Conservation (phyloP, 1,284 basidiomycete species). For the Ceratobasidium sp. region DNA sequence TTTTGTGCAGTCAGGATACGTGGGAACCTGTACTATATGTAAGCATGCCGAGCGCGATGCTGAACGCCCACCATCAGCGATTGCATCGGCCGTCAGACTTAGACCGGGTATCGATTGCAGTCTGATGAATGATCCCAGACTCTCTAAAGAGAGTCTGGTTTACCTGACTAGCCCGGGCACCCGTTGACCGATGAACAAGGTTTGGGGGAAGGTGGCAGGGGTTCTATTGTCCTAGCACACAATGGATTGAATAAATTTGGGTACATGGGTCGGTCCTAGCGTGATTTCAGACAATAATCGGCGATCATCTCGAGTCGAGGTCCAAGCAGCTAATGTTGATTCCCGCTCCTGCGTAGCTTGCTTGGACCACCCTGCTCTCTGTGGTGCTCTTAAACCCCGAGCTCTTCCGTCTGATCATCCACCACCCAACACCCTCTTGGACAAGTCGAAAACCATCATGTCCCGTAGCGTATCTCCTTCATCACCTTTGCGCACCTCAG, state of each 20-base stretch:
- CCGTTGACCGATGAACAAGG: too few species aligned
- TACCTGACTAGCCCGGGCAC: not conserved
- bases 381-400: conserved; percentile 8
- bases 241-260: too few species aligned
- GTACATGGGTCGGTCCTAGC: too few species aligned
- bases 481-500: conserved; percentile 7
- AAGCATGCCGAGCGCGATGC: too few species aligned
- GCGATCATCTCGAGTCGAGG: conserved; percentile 5
- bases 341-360: conserved; percentile 10
- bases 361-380: conserved; percentile 27
- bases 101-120: not conserved
- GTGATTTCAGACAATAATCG: too few species aligned
- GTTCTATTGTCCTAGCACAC: too few species aligned
- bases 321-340: conserved; percentile 16
- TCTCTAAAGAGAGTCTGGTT: not conserved
- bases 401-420: not conserved
- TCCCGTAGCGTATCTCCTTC: conserved; percentile 8
- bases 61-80: not conserved
- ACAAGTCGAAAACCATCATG: conserved; percentile 21
- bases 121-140: not conserved
- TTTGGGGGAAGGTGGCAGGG: too few species aligned
- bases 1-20: too few species aligned
- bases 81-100: not conserved
- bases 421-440: not conserved
- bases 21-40: too few species aligned